These are phyloP conservation scores for Xylaria multiplex DNA, from an alignment of 2,329 filamentous ascomycete genomes.

Conservation along the genomic window DNA sequence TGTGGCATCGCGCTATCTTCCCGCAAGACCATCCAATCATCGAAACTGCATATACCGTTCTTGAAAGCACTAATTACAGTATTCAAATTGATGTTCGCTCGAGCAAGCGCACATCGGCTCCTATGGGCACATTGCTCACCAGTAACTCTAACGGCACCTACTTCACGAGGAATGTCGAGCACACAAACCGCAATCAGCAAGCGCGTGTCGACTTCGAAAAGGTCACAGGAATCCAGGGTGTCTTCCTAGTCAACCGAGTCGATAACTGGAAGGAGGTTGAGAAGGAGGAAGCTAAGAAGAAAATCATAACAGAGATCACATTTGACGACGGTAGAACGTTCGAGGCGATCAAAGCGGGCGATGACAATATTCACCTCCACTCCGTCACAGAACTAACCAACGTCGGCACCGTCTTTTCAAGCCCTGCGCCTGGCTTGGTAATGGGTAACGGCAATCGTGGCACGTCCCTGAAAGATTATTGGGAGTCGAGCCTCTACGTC, in stretches of 20 bases:
- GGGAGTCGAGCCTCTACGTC: conserved; percentile 82
- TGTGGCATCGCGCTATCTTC: conserved; percentile 94
- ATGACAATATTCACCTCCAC: conserved; percentile 82
- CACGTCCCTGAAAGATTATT: conserved; percentile 73
- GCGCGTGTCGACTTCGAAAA: conserved; percentile 96
- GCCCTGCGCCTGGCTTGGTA: conserved; percentile 88
- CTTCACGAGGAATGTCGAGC: conserved; percentile 89
- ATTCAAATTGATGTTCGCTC: conserved; percentile 96
- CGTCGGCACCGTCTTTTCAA: conserved; percentile 88
- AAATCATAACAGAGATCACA: conserved; percentile 82
- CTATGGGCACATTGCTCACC: conserved; percentile 90
- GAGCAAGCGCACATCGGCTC: conserved; percentile 65
- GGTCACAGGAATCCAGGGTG: conserved; percentile 88
- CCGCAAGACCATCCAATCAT: conserved; percentile 80
- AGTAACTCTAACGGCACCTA: conserved; percentile 98
- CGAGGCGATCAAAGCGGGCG: conserved; percentile 73
- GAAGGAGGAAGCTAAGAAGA: conserved; percentile 66
- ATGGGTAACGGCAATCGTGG: conserved; percentile 96
- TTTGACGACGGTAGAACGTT: conserved; percentile 96
- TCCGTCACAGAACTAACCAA: conserved; percentile 89
- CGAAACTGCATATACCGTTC: conserved; percentile 89
- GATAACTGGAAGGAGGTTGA: conserved; percentile 84
- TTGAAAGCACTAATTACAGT: conserved; percentile 97
- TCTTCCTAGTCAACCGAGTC: conserved; percentile 89
- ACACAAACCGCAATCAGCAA: conserved; percentile 83